These are phyloP conservation scores for Stereocaulon alpinum DNA, from an alignment of 495 filamentous ascomycete species.

Conservation along the genomic window DNA sequence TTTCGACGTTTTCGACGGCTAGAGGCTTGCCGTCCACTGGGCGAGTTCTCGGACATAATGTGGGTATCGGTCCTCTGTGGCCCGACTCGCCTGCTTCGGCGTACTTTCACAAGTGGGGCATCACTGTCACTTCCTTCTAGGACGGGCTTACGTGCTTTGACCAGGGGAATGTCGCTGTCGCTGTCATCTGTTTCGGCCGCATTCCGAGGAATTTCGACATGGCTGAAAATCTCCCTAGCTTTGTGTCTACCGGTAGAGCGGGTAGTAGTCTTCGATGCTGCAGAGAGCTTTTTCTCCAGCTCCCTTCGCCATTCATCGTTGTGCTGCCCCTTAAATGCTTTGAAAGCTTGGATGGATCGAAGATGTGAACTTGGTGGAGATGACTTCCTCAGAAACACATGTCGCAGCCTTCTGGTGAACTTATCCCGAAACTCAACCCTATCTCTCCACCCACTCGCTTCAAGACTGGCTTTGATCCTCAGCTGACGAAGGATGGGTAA, in stretches of 20 bases:
- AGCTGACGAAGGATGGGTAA: conserved; percentile 56
- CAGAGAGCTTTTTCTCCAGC: not conserved
- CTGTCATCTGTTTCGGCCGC: not conserved
- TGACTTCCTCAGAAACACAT: conserved; percentile 51
- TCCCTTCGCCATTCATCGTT: not conserved
- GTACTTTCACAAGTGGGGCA: conserved; percentile 5
- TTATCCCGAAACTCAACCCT: conserved; percentile 60
- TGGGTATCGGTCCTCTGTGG: conserved; percentile 2
- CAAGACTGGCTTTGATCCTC: conserved; percentile 58
- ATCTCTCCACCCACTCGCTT: conserved; percentile 56
- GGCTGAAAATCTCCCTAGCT: no score
- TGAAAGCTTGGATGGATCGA: conserved; percentile 23
- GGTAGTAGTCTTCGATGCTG: not conserved
- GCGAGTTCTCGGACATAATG: not conserved
- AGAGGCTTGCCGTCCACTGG: not conserved
- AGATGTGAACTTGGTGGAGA: conserved; percentile 39
- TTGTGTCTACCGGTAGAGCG: not conserved
- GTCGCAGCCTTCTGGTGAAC: conserved; percentile 55
- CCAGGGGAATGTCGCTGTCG: conserved; percentile 9
- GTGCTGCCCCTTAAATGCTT: conserved; percentile 24
- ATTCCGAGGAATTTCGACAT: not conserved
- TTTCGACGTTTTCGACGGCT: conserved; percentile 6
- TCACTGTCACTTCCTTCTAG: conserved; percentile 10
- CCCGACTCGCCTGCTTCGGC: conserved; percentile 15
- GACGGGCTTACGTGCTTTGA: not conserved